Base-by-base conservation (phyloP, 2,329 filamentous ascomycete genomes). In the Leptodontidium sp. region DNA sequence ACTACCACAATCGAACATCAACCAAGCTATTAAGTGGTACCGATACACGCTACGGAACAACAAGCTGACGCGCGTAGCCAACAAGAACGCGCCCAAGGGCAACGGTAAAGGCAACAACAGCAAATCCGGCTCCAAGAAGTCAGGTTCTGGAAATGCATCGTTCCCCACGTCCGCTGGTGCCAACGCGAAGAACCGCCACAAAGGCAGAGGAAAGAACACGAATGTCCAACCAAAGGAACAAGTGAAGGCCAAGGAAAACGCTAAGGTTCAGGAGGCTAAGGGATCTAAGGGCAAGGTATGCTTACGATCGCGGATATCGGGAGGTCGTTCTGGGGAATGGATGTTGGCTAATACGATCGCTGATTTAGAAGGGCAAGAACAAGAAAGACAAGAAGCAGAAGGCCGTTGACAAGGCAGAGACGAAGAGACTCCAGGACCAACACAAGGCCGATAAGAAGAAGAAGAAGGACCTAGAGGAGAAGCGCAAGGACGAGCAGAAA, bases 161-260 rank as follows among this genome's bases (percentile, higher is more conserved):
- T 63, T 63, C 32, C 61, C 61, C 8, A 63, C 47, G 4, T 52
- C 61, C 26, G 61, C 61, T n/a, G 24, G 29, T 17, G 14, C 29
- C 32, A 63, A 63, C 17, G 61, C 61, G 2, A 63, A 63, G n/a
- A n/a, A 21, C n/a, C 45, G 61, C 29, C 61, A 63, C 61, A 63
- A 63, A 24, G 61, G 61, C 17, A 63, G 53, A 49, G 47, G 26
- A n/a, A 40, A 40, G 47, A 63, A 40, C n/a, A 1, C 35, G 8
- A 53, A 52, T 24, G 15, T 24, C 24, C 45, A 63, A 17, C 32
- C 32, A 29, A 45, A 47, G 2, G 17, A 38, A 29, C 43, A 50
- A 26, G 32, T 29, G 6, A 49, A 52, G 29, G 32, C 32, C 45
- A 35, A 52, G 32, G 45, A 63, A 12, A 35, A 21, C 29, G 32